Evolutionary conservation across 2,329 filamentous ascomycete genomes (phyloP), one percentile per base, ranked within the genome.

Genomic region (Alternaria sp.): DNA sequence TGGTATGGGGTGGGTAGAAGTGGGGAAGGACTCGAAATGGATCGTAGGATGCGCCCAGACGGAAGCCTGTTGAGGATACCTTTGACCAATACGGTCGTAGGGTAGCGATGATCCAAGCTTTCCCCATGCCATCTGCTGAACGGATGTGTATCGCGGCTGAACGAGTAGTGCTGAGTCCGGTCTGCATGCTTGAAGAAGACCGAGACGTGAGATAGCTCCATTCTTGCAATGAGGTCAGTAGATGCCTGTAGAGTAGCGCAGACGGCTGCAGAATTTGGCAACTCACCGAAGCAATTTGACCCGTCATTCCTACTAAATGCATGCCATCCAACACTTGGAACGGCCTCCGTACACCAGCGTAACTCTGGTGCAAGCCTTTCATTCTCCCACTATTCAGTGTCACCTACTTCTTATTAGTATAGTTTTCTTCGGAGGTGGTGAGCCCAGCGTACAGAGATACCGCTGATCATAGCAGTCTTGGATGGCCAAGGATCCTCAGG

Each of bases 231-330:
- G 26, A 32, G 28, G 46, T 19, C 25, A 30, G 47, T 30, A 51
- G 26, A 17, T 8, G 23, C 15, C 30, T 47, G 23, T 11, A 28
- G n/a, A 26, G 13, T 12, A 40, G 51, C 52, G 32, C 17, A 17
- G 23, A 40, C 11, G n/a, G 11, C 9, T 9, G 25, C 6, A 15
- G 19, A 6, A 40, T 32, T 23, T 40, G 15, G 28, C 15, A 21
- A 57, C 64, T 60, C 61, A 65, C 64, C 15, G 44, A 8, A 23
- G 55, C 49, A 19, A 57, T 43, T 17, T 61, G 51, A 5, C 66
- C 66, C 6, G 59, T 57, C 21, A 68, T 28, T n/a, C 66, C 66
- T 15, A 68, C 44, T 4, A 68, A 52, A 51, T 60, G 36, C 64
- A 64, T 66, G 25, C 56, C 43, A 17, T 45, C 32, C 17, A 63